Evolutionary conservation across 1,284 basidiomycete genomes (phyloP), one percentile per base, ranked within the genome.

Genomic region (Cryptococcus sp.): DNA sequence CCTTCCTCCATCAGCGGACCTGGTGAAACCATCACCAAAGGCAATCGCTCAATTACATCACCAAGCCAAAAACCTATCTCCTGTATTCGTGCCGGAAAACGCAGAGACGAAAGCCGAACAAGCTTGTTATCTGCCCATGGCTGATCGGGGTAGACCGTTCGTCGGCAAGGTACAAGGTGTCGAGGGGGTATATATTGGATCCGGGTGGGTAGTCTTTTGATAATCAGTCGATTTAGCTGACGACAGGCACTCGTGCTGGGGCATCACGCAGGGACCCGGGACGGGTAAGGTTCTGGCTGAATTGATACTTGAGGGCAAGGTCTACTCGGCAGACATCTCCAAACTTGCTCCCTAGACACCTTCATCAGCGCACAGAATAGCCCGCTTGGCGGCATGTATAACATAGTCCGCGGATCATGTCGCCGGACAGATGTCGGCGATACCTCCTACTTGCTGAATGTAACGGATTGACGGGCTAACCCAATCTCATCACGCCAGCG

Each of bases 101-200:
- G 67, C 70, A 2, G 72, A 71, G 36, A 60, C 79, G 18, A 64
- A 71, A 36, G 69, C 72, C 7, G 73, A 77, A 50, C 80, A 81
- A 60, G 78, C 79, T 0, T 82, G 81, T 67, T 82, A 75, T 64
- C 68, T 82, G 25, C 81, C 81, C 5, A 76, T 81, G 41, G 77
- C 79, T 4, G 73, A 74, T 49, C 63, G 77, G 37, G 79, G 79
- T 0, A 65, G 76, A 43, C 81, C 80, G 1, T 66, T 81, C 34
- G 69, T 82, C 24, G 80, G 79, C 13, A 73, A 75, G 57, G 67
- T 79, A 3, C 61, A 62, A 21, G 72, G 69, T 10, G 62, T 72
- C 1, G 63, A 74, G 25, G 78, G 79, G 4, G 70, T 80, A 10
- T 80, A 67, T 36, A 67, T 79, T 18, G 77, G 74, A 7, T 75